These are phyloP conservation scores for Spiromastix sp. DNA, from an alignment of 2,329 filamentous ascomycete species.

Conservation along the genomic window DNA sequence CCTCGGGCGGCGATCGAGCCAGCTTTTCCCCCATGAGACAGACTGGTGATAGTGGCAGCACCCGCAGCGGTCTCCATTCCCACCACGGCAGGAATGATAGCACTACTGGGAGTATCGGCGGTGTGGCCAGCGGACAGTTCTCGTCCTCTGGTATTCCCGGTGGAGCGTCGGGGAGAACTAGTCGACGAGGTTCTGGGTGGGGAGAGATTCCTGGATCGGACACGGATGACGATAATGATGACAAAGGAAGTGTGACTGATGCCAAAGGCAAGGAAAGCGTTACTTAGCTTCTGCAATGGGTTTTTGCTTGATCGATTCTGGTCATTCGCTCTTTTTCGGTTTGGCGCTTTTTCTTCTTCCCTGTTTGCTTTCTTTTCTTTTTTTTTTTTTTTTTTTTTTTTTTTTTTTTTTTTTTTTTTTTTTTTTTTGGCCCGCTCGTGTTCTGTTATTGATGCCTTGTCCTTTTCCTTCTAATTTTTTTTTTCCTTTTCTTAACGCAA, in stretches of 20 bases:
- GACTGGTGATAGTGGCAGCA: constrained; percentile 59
- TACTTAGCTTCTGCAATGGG: background rate
- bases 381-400: background rate
- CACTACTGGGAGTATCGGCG: constrained; percentile 63
- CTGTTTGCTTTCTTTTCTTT: no score
- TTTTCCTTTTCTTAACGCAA: background rate
- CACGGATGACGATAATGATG: constrained; percentile 21
- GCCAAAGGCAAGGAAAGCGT: background rate
- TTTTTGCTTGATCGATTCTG: background rate
- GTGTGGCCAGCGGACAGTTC: constrained; percentile 47
- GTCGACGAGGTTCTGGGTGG: constrained; percentile 35
- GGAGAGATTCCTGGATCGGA: constrained; percentile 31
- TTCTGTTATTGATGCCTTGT: background rate
- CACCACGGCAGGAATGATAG: constrained; percentile 73
- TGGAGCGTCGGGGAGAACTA: constrained; percentile 25
- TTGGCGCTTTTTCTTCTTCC: background rate
- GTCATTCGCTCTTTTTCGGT: background rate
- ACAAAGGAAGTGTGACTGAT: constrained; percentile 3
- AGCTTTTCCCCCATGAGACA: constrained; percentile 59
- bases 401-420: background rate
- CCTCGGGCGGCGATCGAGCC: constrained; percentile 65
- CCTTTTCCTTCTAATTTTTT: background rate
- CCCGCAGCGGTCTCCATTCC: constrained; percentile 53
- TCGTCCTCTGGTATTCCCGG: constrained; percentile 37
- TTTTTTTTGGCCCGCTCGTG: background rate